Evolutionary conservation across 805 yeast species (phyloP).

Genomic region (Teunomyces barrocoloradensis): DNA sequence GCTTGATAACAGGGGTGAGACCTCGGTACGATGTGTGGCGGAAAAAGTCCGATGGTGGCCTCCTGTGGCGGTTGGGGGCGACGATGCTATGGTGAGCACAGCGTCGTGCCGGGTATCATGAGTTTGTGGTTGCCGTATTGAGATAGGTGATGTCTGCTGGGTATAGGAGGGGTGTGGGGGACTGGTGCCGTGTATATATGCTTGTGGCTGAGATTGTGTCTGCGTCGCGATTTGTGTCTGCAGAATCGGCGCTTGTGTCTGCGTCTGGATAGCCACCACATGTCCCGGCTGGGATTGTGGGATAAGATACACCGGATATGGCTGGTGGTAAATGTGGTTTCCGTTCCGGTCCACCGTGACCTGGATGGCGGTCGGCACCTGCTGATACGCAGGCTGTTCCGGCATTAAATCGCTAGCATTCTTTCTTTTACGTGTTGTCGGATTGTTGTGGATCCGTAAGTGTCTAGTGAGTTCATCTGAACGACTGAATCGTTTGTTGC

Average conservation of each 20-base stretch:
- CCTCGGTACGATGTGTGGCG: slow-evolving; percentile 3
- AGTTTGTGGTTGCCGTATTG: slow-evolving; percentile 4
- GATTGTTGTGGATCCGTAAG: slow-evolving; percentile 68
- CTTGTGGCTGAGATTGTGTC: not conserved
- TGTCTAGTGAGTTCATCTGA: slow-evolving; percentile 77
- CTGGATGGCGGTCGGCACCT: slow-evolving; percentile 6
- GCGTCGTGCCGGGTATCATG: slow-evolving; percentile 5
- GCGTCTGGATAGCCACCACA: not conserved
- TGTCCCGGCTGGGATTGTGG: slow-evolving; percentile 6
- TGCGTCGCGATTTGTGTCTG: not conserved
- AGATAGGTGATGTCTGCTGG: slow-evolving; percentile 32
- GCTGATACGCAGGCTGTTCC: not conserved
- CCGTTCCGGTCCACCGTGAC: slow-evolving; percentile 20
- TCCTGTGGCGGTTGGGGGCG: slow-evolving; percentile 4
- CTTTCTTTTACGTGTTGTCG: slow-evolving; percentile 62
- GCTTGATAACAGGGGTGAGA: not conserved
- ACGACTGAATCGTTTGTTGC: slow-evolving; percentile 64
- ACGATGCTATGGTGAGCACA: slow-evolving; percentile 2
- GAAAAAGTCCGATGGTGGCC: slow-evolving; percentile 1
- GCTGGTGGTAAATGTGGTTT: slow-evolving; percentile 28
- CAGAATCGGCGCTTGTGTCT: slow-evolving; percentile 1
- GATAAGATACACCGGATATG: slow-evolving; percentile 38
- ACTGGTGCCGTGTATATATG: not conserved
- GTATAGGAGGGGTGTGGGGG: not conserved
- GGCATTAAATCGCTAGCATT: slow-evolving; percentile 16